phyloP scores from a whole-genome alignment of 192 early-diverging fungal species.

The Tieghemiomyces parasiticus region DNA sequence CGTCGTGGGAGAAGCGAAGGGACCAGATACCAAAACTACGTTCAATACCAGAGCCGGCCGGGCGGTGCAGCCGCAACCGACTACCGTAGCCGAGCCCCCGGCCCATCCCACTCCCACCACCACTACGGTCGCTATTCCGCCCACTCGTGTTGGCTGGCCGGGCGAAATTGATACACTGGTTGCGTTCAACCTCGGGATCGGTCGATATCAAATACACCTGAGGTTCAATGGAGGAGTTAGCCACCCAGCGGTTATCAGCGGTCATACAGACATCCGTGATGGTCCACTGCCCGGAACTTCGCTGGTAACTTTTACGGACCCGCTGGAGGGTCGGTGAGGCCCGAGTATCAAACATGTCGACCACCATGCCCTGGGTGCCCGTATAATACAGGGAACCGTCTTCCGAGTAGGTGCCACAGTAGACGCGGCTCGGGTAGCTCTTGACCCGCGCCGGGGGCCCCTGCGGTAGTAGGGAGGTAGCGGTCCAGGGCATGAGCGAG shows the following conservation, averaged over 20 bases:
- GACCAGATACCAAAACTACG: slow-evolving; percentile 32
- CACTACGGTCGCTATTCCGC: too few species aligned
- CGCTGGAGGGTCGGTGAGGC: too few species aligned
- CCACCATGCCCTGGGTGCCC: not conserved
- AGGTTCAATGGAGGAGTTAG: not conserved
- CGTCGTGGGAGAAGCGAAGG: slow-evolving; percentile 40
- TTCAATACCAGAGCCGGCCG: not conserved
- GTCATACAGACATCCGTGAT: not conserved
- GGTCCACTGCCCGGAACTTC: not conserved
- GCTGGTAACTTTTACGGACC: not conserved
- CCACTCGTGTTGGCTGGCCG: too few species aligned
- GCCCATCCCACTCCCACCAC: too few species aligned
- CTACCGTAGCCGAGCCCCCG: too few species aligned
- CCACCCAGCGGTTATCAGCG: not conserved
- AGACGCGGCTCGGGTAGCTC: not conserved
- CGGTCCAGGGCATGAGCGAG: not conserved
- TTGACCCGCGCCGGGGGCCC: not conserved
- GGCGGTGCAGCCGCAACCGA: too few species aligned
- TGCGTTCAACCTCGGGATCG: not conserved
- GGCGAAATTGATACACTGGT: not conserved
- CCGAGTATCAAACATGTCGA: too few species aligned
- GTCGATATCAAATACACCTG: not conserved
- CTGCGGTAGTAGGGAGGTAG: not conserved
- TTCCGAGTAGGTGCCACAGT: not conserved
- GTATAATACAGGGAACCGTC: not conserved